Evolutionary conservation across 2,329 filamentous ascomycete species (phyloP).

Genomic region (Zalaria obscura): DNA sequence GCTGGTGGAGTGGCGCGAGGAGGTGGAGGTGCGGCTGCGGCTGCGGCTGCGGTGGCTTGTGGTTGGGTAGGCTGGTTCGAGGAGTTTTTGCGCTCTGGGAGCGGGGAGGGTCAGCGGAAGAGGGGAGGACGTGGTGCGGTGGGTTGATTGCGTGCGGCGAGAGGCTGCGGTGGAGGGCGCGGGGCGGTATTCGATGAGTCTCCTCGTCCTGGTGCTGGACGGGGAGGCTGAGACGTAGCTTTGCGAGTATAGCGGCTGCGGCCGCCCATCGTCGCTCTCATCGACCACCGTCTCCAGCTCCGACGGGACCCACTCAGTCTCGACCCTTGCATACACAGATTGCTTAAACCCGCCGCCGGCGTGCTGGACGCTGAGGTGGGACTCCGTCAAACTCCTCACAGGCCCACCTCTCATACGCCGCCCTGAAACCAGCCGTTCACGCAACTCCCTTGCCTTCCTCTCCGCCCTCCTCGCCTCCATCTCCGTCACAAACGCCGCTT

Average conservation of each 20-base stretch:
- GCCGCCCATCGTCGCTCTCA: conserved; percentile 10
- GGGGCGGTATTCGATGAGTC: conserved; percentile 2
- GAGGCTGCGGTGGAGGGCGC: neutral
- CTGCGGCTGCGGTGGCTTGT: neutral
- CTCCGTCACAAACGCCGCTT: conserved; percentile 22
- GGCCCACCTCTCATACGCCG: conserved; percentile 1
- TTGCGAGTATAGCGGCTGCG: conserved; percentile 4
- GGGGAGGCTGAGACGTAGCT: conserved; percentile 10
- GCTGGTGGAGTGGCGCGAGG: neutral
- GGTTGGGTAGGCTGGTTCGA: neutral
- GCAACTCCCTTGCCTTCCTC: conserved; percentile 7
- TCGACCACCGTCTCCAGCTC: conserved; percentile 6
- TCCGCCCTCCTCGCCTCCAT: neutral
- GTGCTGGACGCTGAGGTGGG: conserved; percentile 16
- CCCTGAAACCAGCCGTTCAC: conserved; percentile 3
- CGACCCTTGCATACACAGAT: conserved; percentile 2
- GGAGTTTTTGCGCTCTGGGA: neutral
- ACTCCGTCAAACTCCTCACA: conserved; percentile 18
- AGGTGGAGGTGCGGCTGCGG: neutral
- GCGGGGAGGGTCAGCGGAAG: neutral
- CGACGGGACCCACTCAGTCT: conserved; percentile 23
- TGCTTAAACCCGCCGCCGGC: conserved; percentile 14
- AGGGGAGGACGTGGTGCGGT: neutral
- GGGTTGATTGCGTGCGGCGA: neutral
- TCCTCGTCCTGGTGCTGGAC: conserved; percentile 3